These are phyloP conservation scores for Parathielavia hyrcaniae DNA, from an alignment of 495 filamentous ascomycete species.

Conservation along the genomic window DNA sequence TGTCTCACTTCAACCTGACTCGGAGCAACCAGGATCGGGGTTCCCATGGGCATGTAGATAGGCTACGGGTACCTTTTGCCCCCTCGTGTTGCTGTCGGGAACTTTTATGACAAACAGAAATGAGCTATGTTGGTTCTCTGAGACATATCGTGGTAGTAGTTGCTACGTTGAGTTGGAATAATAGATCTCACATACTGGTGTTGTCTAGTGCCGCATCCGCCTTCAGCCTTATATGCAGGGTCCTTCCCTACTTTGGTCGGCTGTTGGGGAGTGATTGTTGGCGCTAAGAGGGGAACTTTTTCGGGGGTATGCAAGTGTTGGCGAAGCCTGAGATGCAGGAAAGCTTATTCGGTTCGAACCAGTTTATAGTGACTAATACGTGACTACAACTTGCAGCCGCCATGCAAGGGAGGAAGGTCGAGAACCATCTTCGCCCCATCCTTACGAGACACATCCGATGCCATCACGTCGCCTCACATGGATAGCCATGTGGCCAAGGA, in stretches of 20 bases:
- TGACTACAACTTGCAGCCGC: too few relatives aligned
- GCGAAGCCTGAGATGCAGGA: not conserved
- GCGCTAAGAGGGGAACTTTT: not conserved
- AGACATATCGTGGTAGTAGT: not conserved
- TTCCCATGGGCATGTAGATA: not conserved
- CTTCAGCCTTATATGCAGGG: too few relatives aligned
- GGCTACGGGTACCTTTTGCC: not conserved
- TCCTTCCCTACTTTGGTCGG: too few relatives aligned
- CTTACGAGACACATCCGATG: not conserved
- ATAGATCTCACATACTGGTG: not conserved
- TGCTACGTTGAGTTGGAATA: not conserved
- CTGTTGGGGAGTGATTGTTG: not conserved
- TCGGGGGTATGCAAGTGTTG: not conserved
- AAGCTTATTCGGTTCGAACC: not conserved
- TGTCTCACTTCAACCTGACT: conserved; percentile 2
- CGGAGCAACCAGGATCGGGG: not conserved
- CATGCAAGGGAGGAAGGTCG: not conserved
- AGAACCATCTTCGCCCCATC: not conserved
- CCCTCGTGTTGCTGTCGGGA: not conserved
- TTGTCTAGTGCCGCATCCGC: not conserved
- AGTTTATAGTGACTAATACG: too few relatives aligned
- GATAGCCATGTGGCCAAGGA: too few relatives aligned
- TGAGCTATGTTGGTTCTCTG: not conserved
- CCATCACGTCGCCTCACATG: not conserved
- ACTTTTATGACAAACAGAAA: not conserved